Conservation (phyloP, 371 early-diverging fungal species). For the Smittium mucronatum region DNA sequence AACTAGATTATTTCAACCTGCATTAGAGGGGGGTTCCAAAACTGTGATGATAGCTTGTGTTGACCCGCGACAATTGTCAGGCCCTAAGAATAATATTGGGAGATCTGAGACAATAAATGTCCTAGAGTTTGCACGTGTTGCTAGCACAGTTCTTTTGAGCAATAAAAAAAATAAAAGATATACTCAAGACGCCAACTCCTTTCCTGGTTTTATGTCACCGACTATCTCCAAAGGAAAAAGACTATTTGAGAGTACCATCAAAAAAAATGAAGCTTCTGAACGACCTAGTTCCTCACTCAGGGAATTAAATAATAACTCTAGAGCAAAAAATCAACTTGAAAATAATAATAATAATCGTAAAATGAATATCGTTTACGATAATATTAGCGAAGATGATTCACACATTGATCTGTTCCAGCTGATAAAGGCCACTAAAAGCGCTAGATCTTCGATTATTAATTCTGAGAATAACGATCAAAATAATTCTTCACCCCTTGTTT, state of each 20-base stretch:
- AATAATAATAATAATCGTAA: not conserved
- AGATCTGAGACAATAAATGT: slow-evolving; percentile 44
- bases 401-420: slow-evolving; percentile 22
- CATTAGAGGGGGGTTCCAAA: slow-evolving; percentile 52
- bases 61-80: slow-evolving; percentile 42
- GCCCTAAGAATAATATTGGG: slow-evolving; percentile 9
- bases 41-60: slow-evolving; percentile 62
- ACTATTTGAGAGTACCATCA: slow-evolving; percentile 1
- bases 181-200: slow-evolving; percentile 8
- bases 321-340: not conserved
- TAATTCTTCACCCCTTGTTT: not conserved
- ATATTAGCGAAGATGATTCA: slow-evolving; percentile 32
- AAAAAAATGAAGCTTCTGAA: not conserved
- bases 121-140: slow-evolving; percentile 54
- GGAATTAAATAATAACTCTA: not conserved
- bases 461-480: not conserved
- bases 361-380: slow-evolving; percentile 8
- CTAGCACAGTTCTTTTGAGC: slow-evolving; percentile 43
- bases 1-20: slow-evolving; percentile 53
- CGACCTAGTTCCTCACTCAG: slow-evolving; percentile 1
- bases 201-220: slow-evolving; percentile 14
- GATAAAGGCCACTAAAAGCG: slow-evolving; percentile 3
- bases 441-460: not conserved
- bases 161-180: slow-evolving; percentile 28
- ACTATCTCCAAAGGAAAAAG: slow-evolving; percentile 13